Evolutionary conservation across 2,329 filamentous ascomycete genomes (phyloP).

Genomic region (Penicillium olsonii): DNA sequence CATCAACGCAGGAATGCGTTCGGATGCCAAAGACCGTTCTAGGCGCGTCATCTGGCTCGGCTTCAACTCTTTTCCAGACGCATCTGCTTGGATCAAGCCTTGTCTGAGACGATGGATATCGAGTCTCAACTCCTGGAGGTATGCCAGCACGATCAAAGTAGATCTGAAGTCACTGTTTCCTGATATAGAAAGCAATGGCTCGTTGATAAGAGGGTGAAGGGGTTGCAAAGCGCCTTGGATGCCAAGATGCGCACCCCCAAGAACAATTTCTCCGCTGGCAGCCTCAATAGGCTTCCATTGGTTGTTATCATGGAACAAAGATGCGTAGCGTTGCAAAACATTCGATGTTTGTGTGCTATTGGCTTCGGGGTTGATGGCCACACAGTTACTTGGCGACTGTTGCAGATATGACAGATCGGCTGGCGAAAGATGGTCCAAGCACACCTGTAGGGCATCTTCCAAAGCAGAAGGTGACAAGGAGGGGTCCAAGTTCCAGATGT

Average conservation of each 20-base stretch:
- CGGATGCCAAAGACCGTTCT: constrained; percentile 44
- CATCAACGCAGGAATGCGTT: constrained; percentile 41
- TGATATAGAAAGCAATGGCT: constrained; percentile 36
- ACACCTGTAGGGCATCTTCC: constrained; percentile 29
- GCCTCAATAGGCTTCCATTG: constrained; percentile 31
- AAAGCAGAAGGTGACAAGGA: constrained; percentile 9
- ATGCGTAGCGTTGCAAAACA: constrained; percentile 33
- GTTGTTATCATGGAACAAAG: constrained; percentile 33
- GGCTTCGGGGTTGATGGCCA: constrained; percentile 16
- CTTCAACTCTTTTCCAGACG: constrained; percentile 37
- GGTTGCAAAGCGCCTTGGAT: constrained; percentile 33
- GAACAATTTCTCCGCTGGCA: constrained; percentile 21
- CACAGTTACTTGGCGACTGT: constrained; percentile 26
- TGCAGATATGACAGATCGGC: constrained; percentile 37
- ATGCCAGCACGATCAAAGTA: constrained; percentile 31
- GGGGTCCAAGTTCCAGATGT: constrained; percentile 31
- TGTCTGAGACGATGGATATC: constrained; percentile 39
- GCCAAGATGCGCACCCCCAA: constrained; percentile 28
- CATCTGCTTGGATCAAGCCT: constrained; percentile 32
- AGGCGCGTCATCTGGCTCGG: constrained; percentile 45
- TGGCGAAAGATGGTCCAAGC: constrained; percentile 41
- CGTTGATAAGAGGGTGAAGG: constrained; percentile 43
- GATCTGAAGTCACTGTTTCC: constrained; percentile 22
- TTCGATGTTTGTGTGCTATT: constrained; percentile 15
- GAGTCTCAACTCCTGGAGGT: constrained; percentile 41